Evolutionary conservation across 805 yeast genomes (phyloP).

Genomic region (Starmerella asiatica): DNA sequence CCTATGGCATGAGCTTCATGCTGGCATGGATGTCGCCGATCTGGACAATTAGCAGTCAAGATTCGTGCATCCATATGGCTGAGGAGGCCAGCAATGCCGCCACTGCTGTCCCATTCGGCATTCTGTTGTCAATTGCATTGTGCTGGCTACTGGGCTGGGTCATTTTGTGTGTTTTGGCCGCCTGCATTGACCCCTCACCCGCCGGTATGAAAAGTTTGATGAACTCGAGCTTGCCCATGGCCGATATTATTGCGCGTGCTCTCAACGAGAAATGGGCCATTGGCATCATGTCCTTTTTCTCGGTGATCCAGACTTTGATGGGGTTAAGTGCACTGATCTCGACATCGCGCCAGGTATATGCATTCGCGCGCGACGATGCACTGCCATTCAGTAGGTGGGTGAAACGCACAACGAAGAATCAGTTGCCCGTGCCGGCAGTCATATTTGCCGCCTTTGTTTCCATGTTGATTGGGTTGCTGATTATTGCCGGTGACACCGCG

Average conservation of each 20-base stretch:
- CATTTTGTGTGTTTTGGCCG: slow-evolving; percentile 40
- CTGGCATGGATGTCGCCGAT: slow-evolving; percentile 51
- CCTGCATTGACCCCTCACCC: slow-evolving; percentile 34
- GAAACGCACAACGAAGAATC: slow-evolving; percentile 42
- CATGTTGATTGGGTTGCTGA: slow-evolving; percentile 42
- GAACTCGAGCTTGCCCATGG: slow-evolving; percentile 47
- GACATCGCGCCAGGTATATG: slow-evolving; percentile 58
- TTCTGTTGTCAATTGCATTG: slow-evolving; percentile 42
- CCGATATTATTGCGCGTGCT: slow-evolving; percentile 49
- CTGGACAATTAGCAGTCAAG: slow-evolving; percentile 67
- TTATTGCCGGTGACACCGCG: slow-evolving; percentile 46
- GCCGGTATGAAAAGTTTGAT: slow-evolving; percentile 33
- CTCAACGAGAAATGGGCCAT: slow-evolving; percentile 54
- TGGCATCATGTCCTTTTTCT: slow-evolving; percentile 46
- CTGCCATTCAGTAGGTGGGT: slow-evolving; percentile 47
- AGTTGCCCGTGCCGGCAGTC: slow-evolving; percentile 58
- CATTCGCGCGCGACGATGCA: slow-evolving; percentile 66
- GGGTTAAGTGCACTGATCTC: slow-evolving; percentile 51
- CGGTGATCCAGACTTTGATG: slow-evolving; percentile 52
- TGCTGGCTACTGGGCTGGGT: slow-evolving; percentile 50
- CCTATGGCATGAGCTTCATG: slow-evolving; percentile 44
- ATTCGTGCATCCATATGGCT: slow-evolving; percentile 57
- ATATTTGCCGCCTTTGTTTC: slow-evolving; percentile 39
- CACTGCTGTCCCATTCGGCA: slow-evolving; percentile 52
- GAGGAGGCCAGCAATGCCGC: slow-evolving; percentile 58